These are phyloP conservation scores for Chrysopogon serrulatus DNA, from an alignment of 176 grass and related monocot species.

Conservation along the genomic window DNA sequence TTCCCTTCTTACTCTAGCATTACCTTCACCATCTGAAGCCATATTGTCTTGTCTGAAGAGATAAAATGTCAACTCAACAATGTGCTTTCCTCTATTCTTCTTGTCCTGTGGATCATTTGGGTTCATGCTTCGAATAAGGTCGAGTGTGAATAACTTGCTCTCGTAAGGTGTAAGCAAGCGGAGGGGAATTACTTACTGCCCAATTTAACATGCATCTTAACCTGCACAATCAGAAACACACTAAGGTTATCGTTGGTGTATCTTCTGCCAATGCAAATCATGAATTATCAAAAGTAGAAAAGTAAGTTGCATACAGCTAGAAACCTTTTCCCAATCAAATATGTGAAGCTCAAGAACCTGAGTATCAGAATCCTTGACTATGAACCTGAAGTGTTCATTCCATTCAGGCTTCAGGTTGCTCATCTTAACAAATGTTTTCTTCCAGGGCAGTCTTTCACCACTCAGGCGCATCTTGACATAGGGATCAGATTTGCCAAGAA, in stretches of 20 bases:
- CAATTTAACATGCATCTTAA: conserved; percentile 90
- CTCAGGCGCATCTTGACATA: conserved; percentile 88
- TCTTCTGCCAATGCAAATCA: not conserved
- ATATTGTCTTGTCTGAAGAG: conserved; percentile 66
- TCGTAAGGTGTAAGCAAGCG: conserved; percentile 57
- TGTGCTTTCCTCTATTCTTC: conserved; percentile 71
- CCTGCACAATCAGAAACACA: conserved; percentile 18
- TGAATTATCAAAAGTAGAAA: not conserved
- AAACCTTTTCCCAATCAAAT: conserved; percentile 99
- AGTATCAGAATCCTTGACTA: too few species aligned
- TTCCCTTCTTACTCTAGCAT: conserved; percentile 13
- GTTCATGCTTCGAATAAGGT: conserved; percentile 74
- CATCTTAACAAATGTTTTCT: conserved; percentile 92
- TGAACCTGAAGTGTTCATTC: conserved; percentile 91
- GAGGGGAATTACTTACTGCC: conserved; percentile 80
- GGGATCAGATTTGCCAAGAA: conserved; percentile 91
- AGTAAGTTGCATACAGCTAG: conserved; percentile 14
- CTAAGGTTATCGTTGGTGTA: not conserved
- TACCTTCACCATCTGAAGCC: conserved; percentile 38
- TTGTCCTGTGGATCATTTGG: conserved; percentile 72
- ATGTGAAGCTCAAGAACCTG: conserved; percentile 89
- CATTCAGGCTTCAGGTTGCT: conserved; percentile 84
- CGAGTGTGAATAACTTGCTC: conserved; percentile 65
- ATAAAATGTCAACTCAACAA: conserved; percentile 81
- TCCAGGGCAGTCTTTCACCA: conserved; percentile 67